These are phyloP conservation scores for Eucalyptus virginea DNA, from an alignment of 345 rosid genomes.

Conservation along the genomic window DNA sequence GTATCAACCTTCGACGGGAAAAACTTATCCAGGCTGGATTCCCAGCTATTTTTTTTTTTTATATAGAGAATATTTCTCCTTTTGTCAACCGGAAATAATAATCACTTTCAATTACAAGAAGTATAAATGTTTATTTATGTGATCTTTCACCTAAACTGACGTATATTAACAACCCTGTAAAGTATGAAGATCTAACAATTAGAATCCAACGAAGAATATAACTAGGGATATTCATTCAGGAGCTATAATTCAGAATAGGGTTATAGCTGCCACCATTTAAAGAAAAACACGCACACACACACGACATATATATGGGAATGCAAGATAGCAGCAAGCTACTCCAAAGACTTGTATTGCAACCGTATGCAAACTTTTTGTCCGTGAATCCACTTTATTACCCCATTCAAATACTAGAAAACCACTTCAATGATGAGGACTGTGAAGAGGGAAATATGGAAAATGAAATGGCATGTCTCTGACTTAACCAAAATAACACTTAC, in stretches of 20 bases:
- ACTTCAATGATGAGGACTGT: background rate
- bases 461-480: background rate
- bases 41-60: background rate
- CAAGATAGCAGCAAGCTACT: background rate
- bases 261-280: background rate
- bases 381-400: background rate
- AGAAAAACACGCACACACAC: background rate
- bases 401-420: background rate
- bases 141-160: background rate
- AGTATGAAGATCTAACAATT: background rate
- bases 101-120: background rate
- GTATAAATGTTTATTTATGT: background rate
- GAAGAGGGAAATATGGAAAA: background rate
- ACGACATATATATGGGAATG: background rate
- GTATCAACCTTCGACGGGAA: background rate
- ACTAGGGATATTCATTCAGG: background rate
- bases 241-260: background rate
- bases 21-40: background rate
- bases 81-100: background rate
- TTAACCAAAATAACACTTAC: conserved; percentile 27
- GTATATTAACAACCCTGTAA: background rate
- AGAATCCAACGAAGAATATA: background rate
- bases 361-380: background rate
- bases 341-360: background rate
- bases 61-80: background rate